These are phyloP conservation scores for Bimuria novae-zelandiae DNA, from an alignment of 2,329 filamentous ascomycete species.

Conservation along the genomic window DNA sequence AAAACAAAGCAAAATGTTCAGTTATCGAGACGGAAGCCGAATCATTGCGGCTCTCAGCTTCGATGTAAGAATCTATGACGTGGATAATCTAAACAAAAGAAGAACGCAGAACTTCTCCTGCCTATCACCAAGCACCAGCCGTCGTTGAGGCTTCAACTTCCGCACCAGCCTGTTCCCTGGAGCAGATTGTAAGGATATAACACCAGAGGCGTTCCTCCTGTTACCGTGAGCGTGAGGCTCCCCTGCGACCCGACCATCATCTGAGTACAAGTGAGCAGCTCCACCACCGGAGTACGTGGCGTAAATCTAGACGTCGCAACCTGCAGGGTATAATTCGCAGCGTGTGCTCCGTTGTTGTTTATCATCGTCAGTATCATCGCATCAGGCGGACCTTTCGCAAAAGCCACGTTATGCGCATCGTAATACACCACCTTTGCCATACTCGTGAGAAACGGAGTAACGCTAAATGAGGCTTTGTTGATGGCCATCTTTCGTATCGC, in stretches of 20 bases:
- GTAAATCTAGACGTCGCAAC: slow-evolving; percentile 31
- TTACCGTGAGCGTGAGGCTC: not conserved
- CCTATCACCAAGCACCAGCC: no score
- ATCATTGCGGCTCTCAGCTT: no score
- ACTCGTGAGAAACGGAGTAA: slow-evolving; percentile 49
- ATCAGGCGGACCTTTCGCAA: slow-evolving; percentile 50
- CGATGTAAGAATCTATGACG: no score
- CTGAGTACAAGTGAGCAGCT: slow-evolving; percentile 38
- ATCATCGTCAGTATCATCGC: slow-evolving; percentile 51
- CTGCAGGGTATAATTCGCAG: slow-evolving; percentile 38
- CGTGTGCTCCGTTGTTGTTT: slow-evolving; percentile 47
- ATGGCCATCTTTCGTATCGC: slow-evolving; percentile 50
- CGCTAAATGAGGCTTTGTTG: slow-evolving; percentile 43
- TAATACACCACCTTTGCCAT: slow-evolving; percentile 51
- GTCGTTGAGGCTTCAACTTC: not conserved
- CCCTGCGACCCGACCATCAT: not conserved
- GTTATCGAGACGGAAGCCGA: no score
- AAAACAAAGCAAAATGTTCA: no score
- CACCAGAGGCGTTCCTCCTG: not conserved
- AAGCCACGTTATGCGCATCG: slow-evolving; percentile 50
- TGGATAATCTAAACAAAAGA: no score
- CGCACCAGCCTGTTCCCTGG: slow-evolving; percentile 1
- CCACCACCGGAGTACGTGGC: slow-evolving; percentile 31
- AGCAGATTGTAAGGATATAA: not conserved
- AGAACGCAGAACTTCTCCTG: no score